Evolutionary conservation across 1,284 basidiomycete genomes (phyloP).

Genomic region (Xerocomus cyaneibrunnescens): DNA sequence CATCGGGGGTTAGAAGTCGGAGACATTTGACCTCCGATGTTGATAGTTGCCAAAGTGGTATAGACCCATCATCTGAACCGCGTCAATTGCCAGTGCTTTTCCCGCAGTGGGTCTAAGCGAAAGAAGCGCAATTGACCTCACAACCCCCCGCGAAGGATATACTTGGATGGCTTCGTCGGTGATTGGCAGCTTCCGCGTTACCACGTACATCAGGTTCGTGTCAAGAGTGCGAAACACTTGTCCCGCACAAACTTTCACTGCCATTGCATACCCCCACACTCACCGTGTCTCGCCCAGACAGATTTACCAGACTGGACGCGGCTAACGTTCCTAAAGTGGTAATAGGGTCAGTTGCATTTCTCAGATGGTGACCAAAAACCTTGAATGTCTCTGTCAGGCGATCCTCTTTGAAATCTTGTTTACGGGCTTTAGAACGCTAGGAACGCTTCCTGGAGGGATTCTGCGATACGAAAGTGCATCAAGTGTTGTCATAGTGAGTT

Average conservation of each 20-base stretch:
- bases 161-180: constrained; percentile 16
- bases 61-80: not conserved
- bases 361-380: not conserved
- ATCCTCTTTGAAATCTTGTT: not conserved
- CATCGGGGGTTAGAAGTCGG: constrained; percentile 25
- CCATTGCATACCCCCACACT: not conserved
- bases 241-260: not conserved
- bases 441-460: not conserved
- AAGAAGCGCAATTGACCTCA: not conserved
- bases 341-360: constrained; percentile 10
- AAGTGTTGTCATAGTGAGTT: constrained; percentile 12
- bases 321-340: constrained; percentile 2
- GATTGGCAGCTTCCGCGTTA: constrained; percentile 22
- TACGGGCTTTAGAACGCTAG: not conserved
- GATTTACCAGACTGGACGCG: not conserved
- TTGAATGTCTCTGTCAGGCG: constrained; percentile 1
- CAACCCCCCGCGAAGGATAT: constrained; percentile 1
- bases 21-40: constrained; percentile 24
- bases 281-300: not conserved
- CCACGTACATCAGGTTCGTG: constrained; percentile 10
- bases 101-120: constrained; percentile 3
- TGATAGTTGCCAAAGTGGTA: constrained; percentile 11
- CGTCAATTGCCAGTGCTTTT: not conserved
- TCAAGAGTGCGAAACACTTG: not conserved
- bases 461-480: not conserved